Conservation (phyloP, 1,284 basidiomycete genomes). For the Cystobasidium sp. region DNA sequence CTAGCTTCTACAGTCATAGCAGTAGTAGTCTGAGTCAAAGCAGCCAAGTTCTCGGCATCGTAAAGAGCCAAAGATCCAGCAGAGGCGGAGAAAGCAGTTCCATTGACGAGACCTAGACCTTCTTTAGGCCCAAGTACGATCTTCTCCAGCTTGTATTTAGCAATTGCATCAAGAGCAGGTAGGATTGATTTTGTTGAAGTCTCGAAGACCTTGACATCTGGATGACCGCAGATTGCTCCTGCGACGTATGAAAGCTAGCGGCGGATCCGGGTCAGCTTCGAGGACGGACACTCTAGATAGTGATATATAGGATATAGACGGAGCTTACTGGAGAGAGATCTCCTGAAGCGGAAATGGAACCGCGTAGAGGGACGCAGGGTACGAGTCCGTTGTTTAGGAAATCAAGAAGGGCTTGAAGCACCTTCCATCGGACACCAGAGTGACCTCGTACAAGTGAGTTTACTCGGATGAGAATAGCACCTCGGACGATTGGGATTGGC, state of each 20-base stretch:
- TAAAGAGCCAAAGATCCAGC: slow-evolving; percentile 64
- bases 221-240: slow-evolving; percentile 74
- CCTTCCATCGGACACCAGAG: slow-evolving; percentile 78
- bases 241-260: slow-evolving; percentile 84
- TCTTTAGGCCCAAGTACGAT: slow-evolving; percentile 78
- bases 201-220: slow-evolving; percentile 71
- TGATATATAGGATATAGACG: background rate
- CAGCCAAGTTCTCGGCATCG: slow-evolving; percentile 72
- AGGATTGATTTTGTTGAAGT: slow-evolving; percentile 54
- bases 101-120: slow-evolving; percentile 75
- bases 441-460: slow-evolving; percentile 79
- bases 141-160: slow-evolving; percentile 68
- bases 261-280: slow-evolving; percentile 59
- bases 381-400: slow-evolving; percentile 75
- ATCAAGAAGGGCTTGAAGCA: slow-evolving; percentile 76
- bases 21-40: slow-evolving; percentile 75
- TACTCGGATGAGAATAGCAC: slow-evolving; percentile 81
- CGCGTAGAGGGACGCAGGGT: slow-evolving; percentile 80
- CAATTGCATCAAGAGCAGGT: slow-evolving; percentile 69
- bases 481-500: slow-evolving; percentile 89
- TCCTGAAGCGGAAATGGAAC: slow-evolving; percentile 79
- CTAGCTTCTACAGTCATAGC: slow-evolving; percentile 80
- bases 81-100: slow-evolving; percentile 75
- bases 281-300: slow-evolving; percentile 13
- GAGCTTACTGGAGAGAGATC: slow-evolving; percentile 56